Evolutionary conservation across 805 yeast genomes (phyloP), one percentile per base, ranked within the genome.

Genomic region (Wickerhamiella dianesei): DNA sequence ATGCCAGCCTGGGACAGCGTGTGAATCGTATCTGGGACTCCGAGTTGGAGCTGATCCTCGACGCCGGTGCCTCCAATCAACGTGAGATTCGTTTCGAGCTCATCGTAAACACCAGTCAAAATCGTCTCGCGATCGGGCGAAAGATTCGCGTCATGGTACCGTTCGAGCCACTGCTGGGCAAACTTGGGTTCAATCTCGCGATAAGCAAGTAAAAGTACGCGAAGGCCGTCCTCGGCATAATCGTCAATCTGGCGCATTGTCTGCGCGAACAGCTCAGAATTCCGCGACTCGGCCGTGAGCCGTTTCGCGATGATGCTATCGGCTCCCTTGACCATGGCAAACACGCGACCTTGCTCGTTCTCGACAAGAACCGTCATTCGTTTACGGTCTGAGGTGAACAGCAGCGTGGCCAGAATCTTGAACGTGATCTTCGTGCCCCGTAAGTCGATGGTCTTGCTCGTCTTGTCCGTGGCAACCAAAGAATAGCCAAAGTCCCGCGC

Each of bases 31-130:
- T 76, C 80, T 0, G 89, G 87, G 18, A 82, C 92, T 49, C 86
- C 88, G 37, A 75, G 78, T 60, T 82, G 92, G 43, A 82, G 69
- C 54, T 82, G 68, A 59, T 82, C 92, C 60, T 82, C 92, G 58
- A 82, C 82, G 12, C 87, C 92, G 16, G 92, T 82, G 19, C 87
- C 85, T 17, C 92, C 92, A 43, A 82, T 62, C 44, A 82, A 65
- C 2, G 62, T 61, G 42, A 82, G 69, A 21, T 69, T 74, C 2
- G 62, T 59, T 60, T 82, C 94, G 46, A 83, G 68, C 48, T 76
- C 77, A 40, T 72, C 77, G 21, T 76, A 74, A 21, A 78, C 69
- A 21, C 53, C 52, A 35, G 75, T 83, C 55, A 80, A 68, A 37
- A 64, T 56, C 21, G 64, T 75, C 16, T 82, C 89, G 48, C 89